phyloP scores from a whole-genome alignment of 108 stramenopile species.

The Conticribra guillardii region DNA sequence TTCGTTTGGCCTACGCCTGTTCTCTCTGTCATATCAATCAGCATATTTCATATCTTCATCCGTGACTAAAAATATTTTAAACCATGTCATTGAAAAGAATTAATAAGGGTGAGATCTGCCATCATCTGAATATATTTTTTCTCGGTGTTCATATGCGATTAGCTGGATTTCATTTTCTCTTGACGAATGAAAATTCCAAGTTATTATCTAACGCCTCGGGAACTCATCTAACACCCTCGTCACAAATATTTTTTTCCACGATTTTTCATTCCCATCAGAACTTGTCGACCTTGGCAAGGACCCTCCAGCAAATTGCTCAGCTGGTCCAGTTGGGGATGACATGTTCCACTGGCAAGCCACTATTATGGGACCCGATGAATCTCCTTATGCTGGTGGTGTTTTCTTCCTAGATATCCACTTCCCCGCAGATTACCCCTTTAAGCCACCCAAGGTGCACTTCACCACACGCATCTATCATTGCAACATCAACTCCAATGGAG shows the following conservation, averaged over 20 bases:
- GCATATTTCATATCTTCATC: no score
- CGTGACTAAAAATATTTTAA: not conserved
- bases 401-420: conserved; percentile 98
- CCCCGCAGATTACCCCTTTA: conserved; percentile 97
- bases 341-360: conserved; percentile 99
- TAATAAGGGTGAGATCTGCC: conserved; percentile 79
- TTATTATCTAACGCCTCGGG: no score
- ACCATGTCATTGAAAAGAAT: conserved; percentile 91
- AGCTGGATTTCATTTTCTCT: conserved; percentile 1
- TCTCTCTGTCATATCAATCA: no score
- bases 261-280: conserved; percentile 55
- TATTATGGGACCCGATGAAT: conserved; percentile 98
- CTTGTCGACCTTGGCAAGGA: conserved; percentile 97
- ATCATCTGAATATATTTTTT: no score
- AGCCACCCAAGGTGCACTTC: conserved; percentile 97
- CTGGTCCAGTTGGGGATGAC: conserved; percentile 99
- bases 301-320: conserved; percentile 99
- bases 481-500: conserved; percentile 99
- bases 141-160: no score
- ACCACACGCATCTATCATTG: conserved; percentile 98
- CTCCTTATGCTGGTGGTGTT: conserved; percentile 96
- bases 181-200: not conserved
- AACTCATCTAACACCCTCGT: no score
- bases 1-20: no score
- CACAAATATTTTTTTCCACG: no score